Percentiles rank a stretch among this genome's conserved stretches.
Conservation (phyloP, 1,284 basidiomycete species). For the Rhodotorula sp. region DNA sequence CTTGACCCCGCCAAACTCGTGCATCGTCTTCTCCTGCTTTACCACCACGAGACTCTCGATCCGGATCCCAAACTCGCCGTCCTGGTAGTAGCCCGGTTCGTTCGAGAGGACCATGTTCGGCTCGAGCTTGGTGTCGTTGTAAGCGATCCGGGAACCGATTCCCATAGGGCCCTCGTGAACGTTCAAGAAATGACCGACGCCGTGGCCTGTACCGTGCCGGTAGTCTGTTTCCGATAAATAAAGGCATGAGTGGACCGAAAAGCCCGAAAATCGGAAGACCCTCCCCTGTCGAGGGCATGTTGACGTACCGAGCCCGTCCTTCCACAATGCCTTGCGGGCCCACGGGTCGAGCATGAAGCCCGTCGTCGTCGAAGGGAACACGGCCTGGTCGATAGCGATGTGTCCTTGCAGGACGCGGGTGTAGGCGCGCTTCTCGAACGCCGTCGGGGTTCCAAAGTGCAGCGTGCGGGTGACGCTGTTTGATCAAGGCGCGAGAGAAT, state of each 20-base stretch:
- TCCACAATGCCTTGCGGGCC: slow-evolving; percentile 81
- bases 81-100: slow-evolving; percentile 74
- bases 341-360: slow-evolving; percentile 72
- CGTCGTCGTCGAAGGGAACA: slow-evolving; percentile 86
- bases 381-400: slow-evolving; percentile 79
- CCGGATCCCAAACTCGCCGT: slow-evolving; percentile 87
- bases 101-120: slow-evolving; percentile 86
- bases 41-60: slow-evolving; percentile 82
- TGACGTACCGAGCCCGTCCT: slow-evolving; percentile 71
- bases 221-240: slow-evolving; percentile 52
- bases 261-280: no score
- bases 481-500: no score
- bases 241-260: background rate
- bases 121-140: slow-evolving; percentile 61
- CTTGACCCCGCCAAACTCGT: slow-evolving; percentile 72
- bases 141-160: slow-evolving; percentile 67
- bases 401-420: slow-evolving; percentile 95
- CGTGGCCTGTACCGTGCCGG: slow-evolving; percentile 72
- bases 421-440: slow-evolving; percentile 80
- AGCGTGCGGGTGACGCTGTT: slow-evolving; percentile 47
- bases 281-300: slow-evolving; percentile 58
- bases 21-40: slow-evolving; percentile 59
- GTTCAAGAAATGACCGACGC: slow-evolving; percentile 82
- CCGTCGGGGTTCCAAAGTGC: slow-evolving; percentile 85
- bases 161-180: slow-evolving; percentile 48